phyloP scores from a whole-genome alignment of 208 protist genomes.

The Kentomonas sorsogonicus region DNA sequence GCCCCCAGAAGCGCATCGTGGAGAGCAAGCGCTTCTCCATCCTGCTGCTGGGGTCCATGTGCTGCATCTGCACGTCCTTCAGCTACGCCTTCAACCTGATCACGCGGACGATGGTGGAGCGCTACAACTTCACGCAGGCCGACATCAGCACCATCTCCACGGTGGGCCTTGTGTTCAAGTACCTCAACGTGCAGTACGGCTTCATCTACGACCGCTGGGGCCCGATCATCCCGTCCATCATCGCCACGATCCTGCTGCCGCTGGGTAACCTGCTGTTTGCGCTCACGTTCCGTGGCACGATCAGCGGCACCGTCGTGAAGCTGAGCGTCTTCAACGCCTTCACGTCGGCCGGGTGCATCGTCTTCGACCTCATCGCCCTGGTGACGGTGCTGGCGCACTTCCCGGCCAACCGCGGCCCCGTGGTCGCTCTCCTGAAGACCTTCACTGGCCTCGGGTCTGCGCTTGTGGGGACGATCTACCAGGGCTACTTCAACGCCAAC shows the following conservation, averaged over 20 bases:
- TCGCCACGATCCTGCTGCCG: conserved; percentile 18
- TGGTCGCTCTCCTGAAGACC: conserved; percentile 39
- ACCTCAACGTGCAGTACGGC: conserved; percentile 26
- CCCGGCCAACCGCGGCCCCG: conserved; percentile 22
- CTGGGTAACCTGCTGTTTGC: conserved; percentile 20
- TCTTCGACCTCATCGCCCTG: conserved; percentile 23
- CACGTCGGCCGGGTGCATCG: conserved; percentile 16
- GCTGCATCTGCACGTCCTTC: conserved; percentile 26
- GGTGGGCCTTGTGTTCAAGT: conserved; percentile 14
- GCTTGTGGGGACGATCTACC: conserved; percentile 34
- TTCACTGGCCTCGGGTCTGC: conserved; percentile 42
- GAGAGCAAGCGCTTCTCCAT: conserved; percentile 23
- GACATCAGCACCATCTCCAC: conserved; percentile 39
- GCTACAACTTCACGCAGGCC: conserved; percentile 29
- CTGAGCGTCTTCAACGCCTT: conserved; percentile 22
- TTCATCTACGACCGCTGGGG: conserved; percentile 38
- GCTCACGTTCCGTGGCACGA: conserved; percentile 25
- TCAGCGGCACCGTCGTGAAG: conserved; percentile 16
- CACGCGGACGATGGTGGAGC: conserved; percentile 17
- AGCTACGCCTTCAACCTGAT: conserved; percentile 37
- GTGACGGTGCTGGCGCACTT: conserved; percentile 38
- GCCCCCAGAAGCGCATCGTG: conserved; percentile 12
- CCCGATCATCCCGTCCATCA: conserved; percentile 21
- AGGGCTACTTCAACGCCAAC: conserved; percentile 28
- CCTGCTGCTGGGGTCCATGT: conserved; percentile 21